A percentile compares a stretch with the other conserved stretches of the same genome.
Conservation (phyloP, 2,329 filamentous ascomycete species). For the Aspergillus ochraceus region DNA sequence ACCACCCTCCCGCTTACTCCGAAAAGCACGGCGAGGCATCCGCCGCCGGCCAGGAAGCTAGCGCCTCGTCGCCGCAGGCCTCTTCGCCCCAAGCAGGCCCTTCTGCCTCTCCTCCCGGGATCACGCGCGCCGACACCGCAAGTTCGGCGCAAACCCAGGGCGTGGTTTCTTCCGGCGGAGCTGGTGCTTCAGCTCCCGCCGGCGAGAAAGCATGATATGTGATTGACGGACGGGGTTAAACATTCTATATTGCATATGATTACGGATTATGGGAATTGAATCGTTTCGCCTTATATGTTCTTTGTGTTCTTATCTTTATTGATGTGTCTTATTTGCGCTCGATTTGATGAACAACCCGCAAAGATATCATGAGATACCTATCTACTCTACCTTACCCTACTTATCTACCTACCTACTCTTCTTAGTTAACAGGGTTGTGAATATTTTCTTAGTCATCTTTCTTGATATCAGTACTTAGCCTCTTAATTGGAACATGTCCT, state of each 20-base stretch:
- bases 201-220: constrained; percentile 7
- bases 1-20: constrained; percentile 27
- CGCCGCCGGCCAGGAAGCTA: neutral
- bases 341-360: neutral
- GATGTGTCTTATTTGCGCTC: neutral
- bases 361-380: neutral
- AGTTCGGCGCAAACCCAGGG: neutral
- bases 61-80: neutral
- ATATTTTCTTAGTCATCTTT: too few species aligned
- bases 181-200: constrained; percentile 3
- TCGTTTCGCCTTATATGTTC: neutral
- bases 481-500: neutral
- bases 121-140: constrained; percentile 12
- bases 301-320: neutral
- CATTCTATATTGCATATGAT: neutral
- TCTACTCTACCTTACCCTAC: neutral
- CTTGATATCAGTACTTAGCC: neutral
- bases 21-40: constrained; percentile 23
- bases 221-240: neutral
- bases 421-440: neutral
- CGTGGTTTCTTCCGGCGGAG: constrained; percentile 1
- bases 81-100: neutral
- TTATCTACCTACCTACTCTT: neutral
- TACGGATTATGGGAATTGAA: neutral
- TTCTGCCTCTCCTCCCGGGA: neutral